Evolutionary conservation across 1,284 basidiomycete species (phyloP).

Genomic region (Sanghuangporus weigelae): DNA sequence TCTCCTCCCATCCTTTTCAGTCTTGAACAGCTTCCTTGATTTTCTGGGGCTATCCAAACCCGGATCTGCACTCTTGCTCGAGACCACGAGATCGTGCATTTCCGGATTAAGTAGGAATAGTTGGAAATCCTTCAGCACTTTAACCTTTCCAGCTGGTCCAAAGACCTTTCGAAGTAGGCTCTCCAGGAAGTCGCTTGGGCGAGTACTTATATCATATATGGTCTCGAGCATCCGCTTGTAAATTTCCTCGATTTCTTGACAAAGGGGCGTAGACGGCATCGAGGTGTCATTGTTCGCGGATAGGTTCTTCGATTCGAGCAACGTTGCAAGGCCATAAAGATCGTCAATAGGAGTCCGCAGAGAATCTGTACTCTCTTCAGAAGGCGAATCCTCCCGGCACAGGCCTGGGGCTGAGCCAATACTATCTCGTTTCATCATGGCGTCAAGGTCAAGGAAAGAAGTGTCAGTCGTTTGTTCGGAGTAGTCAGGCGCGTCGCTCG

Average conservation of each 20-base stretch:
- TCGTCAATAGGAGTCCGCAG: constrained; percentile 6
- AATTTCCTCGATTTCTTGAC: constrained; percentile 41
- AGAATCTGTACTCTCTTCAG: constrained; percentile 12
- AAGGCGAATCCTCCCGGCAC: constrained; percentile 13
- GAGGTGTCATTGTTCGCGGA: neutral
- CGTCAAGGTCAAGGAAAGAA: constrained; percentile 16
- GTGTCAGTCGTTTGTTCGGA: neutral
- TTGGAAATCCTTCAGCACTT: constrained; percentile 18
- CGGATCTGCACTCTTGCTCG: neutral
- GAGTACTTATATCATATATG: constrained; percentile 43
- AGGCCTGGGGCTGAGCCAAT: constrained; percentile 11
- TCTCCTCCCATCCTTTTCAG: constrained; percentile 1
- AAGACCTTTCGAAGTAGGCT: constrained; percentile 43
- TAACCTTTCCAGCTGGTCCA: constrained; percentile 32
- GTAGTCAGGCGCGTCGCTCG: constrained; percentile 16
- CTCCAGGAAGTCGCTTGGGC: constrained; percentile 40
- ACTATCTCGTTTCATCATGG: neutral
- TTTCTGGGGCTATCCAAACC: neutral
- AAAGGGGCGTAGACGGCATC: constrained; percentile 16
- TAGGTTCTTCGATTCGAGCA: neutral
- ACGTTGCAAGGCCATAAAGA: neutral
- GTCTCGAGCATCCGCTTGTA: constrained; percentile 49
- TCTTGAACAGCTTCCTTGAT: constrained; percentile 8
- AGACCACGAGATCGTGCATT: constrained; percentile 9
- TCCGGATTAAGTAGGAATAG: constrained; percentile 8